These are phyloP conservation scores for Ceratobasidium sp. DNA, from an alignment of 1,284 basidiomycete genomes.

Conservation along the genomic window DNA sequence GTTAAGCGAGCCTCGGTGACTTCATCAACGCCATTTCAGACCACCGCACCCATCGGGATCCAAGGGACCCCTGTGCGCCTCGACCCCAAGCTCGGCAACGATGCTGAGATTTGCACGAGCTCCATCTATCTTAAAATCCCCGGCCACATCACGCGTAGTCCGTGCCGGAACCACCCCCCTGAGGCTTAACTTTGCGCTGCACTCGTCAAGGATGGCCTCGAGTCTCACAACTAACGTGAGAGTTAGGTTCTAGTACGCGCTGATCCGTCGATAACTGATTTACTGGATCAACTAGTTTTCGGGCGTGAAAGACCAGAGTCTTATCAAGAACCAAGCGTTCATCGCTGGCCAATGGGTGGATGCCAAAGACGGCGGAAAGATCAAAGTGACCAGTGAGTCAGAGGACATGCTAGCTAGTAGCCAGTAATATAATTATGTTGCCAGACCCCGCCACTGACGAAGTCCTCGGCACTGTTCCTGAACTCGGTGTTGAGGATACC, in stretches of 20 bases:
- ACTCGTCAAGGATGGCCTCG: conserved; percentile 33
- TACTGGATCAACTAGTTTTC: conserved; percentile 35
- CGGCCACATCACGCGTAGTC: conserved; percentile 3
- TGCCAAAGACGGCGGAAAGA: conserved; percentile 74
- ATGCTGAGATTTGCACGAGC: conserved; percentile 40
- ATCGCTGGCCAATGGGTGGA: conserved; percentile 87
- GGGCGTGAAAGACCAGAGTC: conserved; percentile 72
- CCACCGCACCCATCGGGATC: conserved; percentile 3
- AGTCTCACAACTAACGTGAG: conserved; percentile 24
- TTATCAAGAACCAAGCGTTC: conserved; percentile 79
- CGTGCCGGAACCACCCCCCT: background rate
- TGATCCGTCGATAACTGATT: background rate
- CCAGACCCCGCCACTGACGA: conserved; percentile 87
- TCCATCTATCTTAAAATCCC: conserved; percentile 25
- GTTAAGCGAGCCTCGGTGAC: conserved; percentile 14
- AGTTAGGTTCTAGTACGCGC: background rate
- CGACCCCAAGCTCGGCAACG: conserved; percentile 5
- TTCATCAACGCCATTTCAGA: conserved; percentile 20
- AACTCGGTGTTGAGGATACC: conserved; percentile 86
- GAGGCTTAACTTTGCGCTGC: conserved; percentile 13
- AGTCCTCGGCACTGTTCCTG: conserved; percentile 82
- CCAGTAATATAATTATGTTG: background rate
- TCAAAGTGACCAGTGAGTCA: conserved; percentile 78
- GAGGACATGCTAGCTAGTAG: conserved; percentile 10
- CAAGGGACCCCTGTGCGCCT: conserved; percentile 4